Conservation (phyloP, 1,139 yeast genomes). For the Protomyces lactucae-debilis region DNA sequence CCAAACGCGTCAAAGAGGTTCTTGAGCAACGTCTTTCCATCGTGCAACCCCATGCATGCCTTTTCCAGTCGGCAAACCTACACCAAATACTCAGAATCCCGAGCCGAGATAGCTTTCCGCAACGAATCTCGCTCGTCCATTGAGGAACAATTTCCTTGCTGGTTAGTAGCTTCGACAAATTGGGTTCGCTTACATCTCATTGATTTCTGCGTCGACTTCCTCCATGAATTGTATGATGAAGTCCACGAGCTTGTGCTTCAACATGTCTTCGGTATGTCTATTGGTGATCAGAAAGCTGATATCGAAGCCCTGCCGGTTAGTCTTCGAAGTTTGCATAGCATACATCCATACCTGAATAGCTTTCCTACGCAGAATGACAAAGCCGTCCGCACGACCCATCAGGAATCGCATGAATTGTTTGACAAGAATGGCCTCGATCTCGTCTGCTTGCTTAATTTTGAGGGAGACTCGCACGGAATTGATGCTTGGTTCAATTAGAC, state of each 20-base stretch:
- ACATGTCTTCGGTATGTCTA: slow-evolving; percentile 91
- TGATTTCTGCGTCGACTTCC: slow-evolving; percentile 96
- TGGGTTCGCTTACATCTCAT: slow-evolving; percentile 59
- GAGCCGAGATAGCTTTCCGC: slow-evolving; percentile 53
- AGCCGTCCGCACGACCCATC: slow-evolving; percentile 92
- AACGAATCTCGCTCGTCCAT: slow-evolving; percentile 95
- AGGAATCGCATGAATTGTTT: slow-evolving; percentile 90
- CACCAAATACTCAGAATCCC: background rate
- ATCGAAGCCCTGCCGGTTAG: slow-evolving; percentile 58
- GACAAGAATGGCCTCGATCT: slow-evolving; percentile 88
- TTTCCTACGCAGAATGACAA: slow-evolving; percentile 81
- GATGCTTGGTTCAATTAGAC: slow-evolving; percentile 87
- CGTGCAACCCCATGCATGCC: too few species aligned
- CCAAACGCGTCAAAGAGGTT: too few species aligned
- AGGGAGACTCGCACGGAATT: slow-evolving; percentile 81
- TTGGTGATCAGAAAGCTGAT: slow-evolving; percentile 90
- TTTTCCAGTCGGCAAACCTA: too few species aligned
- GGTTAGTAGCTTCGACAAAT: background rate
- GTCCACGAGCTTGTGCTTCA: slow-evolving; percentile 90
- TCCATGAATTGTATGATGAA: slow-evolving; percentile 96
- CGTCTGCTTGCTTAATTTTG: slow-evolving; percentile 94
- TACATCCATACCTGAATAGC: slow-evolving; percentile 52
- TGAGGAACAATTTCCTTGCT: slow-evolving; percentile 68
- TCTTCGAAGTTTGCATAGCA: slow-evolving; percentile 25
- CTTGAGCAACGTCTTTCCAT: too few species aligned